These are phyloP conservation scores for Lycium ferocissimum DNA, from an alignment of 257 asterid species.

Conservation along the genomic window DNA sequence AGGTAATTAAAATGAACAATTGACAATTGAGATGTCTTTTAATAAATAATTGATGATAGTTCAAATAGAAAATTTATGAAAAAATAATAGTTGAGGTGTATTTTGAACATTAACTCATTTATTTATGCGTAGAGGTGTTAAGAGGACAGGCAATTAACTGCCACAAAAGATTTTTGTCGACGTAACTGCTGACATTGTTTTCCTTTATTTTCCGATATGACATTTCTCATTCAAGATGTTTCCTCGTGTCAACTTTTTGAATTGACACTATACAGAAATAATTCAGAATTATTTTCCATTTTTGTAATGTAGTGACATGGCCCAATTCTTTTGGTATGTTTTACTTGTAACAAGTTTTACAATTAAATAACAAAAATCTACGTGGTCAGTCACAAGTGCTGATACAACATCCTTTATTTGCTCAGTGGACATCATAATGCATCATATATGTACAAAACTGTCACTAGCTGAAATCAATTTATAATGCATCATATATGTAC, in stretches of 20 bases:
- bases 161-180: conserved; percentile 1
- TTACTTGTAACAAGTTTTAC: neutral
- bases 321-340: neutral
- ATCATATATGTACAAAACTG: neutral
- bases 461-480: neutral
- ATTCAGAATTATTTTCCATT: neutral
- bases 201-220: neutral
- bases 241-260: neutral
- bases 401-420: neutral
- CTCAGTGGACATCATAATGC: neutral
- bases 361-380: conserved; percentile 2
- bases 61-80: no score
- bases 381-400: neutral
- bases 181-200: conserved; percentile 11
- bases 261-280: neutral
- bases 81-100: no score
- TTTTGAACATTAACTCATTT: no score
- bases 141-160: neutral
- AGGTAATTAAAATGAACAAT: no score
- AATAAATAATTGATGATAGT: no score
- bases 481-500: neutral
- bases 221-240: neutral
- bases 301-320: neutral
- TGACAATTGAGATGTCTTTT: no score
- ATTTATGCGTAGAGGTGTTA: no score